These are phyloP conservation scores for Cichorium intybus DNA, from an alignment of 140 eudicot genomes.

Conservation along the genomic window DNA sequence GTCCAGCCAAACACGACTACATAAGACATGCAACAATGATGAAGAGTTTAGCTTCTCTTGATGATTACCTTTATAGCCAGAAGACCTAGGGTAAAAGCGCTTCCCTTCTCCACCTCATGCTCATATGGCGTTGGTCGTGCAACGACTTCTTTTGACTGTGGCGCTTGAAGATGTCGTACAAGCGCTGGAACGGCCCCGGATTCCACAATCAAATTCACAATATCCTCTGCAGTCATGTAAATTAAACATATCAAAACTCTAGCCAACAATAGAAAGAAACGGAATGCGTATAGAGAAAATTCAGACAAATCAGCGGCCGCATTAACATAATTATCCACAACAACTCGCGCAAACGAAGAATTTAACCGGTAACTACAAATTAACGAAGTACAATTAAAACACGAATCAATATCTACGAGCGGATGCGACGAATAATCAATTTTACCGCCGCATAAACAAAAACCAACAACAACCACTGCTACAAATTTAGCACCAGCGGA, in stretches of 20 bases:
- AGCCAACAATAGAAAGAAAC: background rate
- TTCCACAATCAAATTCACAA: conserved; percentile 77
- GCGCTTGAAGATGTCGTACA: conserved; percentile 76
- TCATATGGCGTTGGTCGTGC: conserved; percentile 46
- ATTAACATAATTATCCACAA: conserved; percentile 8
- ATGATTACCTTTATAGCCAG: conserved; percentile 78
- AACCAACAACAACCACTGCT: conserved; percentile 1
- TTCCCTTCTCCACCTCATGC: conserved; percentile 96
- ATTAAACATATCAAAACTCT: conserved; percentile 15
- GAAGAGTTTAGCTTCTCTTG: background rate
- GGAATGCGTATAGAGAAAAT: background rate
- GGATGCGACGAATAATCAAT: conserved; percentile 2
- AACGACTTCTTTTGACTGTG: conserved; percentile 46
- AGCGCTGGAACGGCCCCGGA: conserved; percentile 78
- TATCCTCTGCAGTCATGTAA: conserved; percentile 57
- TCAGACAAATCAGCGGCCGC: background rate
- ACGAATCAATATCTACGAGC: background rate
- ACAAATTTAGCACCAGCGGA: background rate
- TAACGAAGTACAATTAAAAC: background rate
- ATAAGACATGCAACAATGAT: conserved; percentile 9
- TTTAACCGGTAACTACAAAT: conserved; percentile 1
- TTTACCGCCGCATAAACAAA: background rate
- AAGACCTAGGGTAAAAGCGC: conserved; percentile 96
- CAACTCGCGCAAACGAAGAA: conserved; percentile 4
- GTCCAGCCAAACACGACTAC: conserved; percentile 12